These are phyloP conservation scores for Fusarium poae DNA, from an alignment of 2,329 filamentous ascomycete genomes.

Conservation along the genomic window DNA sequence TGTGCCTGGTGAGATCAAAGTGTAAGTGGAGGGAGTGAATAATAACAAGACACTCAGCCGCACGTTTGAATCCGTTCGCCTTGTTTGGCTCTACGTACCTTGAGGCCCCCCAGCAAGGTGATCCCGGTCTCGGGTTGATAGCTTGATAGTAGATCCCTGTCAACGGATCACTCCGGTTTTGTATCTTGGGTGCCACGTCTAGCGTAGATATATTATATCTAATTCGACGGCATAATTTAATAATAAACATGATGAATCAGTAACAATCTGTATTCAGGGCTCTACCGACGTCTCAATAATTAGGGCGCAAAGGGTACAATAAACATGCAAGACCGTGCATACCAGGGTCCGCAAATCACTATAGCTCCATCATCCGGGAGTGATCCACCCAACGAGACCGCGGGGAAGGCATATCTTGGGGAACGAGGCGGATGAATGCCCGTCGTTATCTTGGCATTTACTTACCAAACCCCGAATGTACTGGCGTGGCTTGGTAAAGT, in stretches of 20 bases:
- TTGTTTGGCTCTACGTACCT: constrained; percentile 19
- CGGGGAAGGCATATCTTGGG: constrained; percentile 34
- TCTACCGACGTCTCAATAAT: neutral
- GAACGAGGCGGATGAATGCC: neutral
- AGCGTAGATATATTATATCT: neutral
- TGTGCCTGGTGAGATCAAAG: constrained; percentile 27
- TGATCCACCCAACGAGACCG: constrained; percentile 20
- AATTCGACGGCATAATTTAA: neutral
- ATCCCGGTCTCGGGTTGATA: constrained; percentile 23
- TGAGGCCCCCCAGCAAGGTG: constrained; percentile 7
- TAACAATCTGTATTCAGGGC: neutral
- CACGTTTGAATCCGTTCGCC: constrained; percentile 23
- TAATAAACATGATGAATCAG: neutral
- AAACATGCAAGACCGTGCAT: constrained; percentile 23
- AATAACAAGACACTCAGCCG: constrained; percentile 28
- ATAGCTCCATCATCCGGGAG: constrained; percentile 28
- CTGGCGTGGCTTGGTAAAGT: constrained; percentile 38
- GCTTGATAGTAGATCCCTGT: constrained; percentile 29
- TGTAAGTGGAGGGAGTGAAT: constrained; percentile 36
- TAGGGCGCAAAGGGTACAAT: constrained; percentile 7
- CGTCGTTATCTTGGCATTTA: constrained; percentile 1
- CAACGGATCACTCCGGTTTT: constrained; percentile 21
- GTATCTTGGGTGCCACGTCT: constrained; percentile 2
- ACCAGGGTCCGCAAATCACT: constrained; percentile 29
- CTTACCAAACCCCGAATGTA: constrained; percentile 32